A percentile compares a stretch with the other conserved stretches of the same genome.
These are phyloP conservation scores for Quercus ilex DNA, from an alignment of 306 rosid genomes.

Conservation along the genomic window DNA sequence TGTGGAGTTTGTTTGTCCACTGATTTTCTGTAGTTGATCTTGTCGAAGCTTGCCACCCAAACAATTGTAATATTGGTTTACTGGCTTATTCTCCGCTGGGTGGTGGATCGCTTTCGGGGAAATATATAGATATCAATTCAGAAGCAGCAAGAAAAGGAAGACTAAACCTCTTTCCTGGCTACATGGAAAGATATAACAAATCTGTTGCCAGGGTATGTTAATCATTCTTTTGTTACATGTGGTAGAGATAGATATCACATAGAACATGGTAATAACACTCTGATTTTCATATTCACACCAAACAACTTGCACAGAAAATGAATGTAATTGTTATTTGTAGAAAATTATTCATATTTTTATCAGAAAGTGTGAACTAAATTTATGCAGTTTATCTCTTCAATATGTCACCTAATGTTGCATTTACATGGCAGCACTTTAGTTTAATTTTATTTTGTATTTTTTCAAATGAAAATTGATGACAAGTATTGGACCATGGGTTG, in stretches of 20 bases:
- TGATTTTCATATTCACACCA: neutral
- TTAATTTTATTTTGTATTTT: neutral
- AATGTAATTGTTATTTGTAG: neutral
- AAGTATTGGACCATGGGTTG: too few species aligned
- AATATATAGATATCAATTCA: slow-evolving; percentile 64
- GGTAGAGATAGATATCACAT: neutral
- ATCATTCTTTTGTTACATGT: neutral
- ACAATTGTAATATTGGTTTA: slow-evolving; percentile 74
- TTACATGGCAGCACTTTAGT: neutral
- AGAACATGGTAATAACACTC: neutral
- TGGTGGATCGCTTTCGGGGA: slow-evolving; percentile 76
- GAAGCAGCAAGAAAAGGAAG: slow-evolving; percentile 66
- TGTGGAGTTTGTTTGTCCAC: slow-evolving; percentile 9
- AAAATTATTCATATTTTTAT: neutral
- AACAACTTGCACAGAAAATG: neutral
- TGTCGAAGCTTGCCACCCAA: slow-evolving; percentile 87
- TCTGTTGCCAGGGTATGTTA: slow-evolving; percentile 63
- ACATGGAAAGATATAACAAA: slow-evolving; percentile 86
- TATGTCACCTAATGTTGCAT: neutral
- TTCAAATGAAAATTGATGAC: too few species aligned
- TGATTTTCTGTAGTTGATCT: slow-evolving; percentile 65
- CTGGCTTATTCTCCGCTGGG: slow-evolving; percentile 80
- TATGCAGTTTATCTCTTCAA: neutral
- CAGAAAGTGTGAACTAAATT: neutral
- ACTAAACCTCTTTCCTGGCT: slow-evolving; percentile 76